phyloP scores from a whole-genome alignment of 2,329 filamentous ascomycete genomes.

The Didymella sp. region DNA sequence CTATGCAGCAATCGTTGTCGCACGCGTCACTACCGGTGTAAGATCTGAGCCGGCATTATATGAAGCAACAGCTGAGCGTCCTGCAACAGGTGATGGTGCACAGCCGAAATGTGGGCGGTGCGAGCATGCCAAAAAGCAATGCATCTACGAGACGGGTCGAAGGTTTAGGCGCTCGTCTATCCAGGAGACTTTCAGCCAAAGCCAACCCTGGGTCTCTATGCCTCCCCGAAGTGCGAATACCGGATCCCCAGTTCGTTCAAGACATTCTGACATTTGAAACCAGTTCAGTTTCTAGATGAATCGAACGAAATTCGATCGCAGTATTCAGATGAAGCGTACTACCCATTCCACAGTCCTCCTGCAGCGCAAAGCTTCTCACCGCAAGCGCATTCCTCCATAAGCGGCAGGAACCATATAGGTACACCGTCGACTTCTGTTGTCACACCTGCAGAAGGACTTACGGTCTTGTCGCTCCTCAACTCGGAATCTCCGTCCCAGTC shows the following conservation, averaged over 20 bases:
- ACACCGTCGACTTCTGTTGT: conserved; percentile 29
- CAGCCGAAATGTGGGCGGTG: conserved; percentile 45
- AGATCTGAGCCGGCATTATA: not conserved
- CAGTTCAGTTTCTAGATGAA: conserved; percentile 49
- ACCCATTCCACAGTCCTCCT: conserved; percentile 24
- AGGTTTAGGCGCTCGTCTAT: conserved; percentile 47
- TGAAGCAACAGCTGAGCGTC: conserved; percentile 21
- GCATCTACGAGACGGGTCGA: conserved; percentile 46
- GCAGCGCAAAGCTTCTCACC: conserved; percentile 18
- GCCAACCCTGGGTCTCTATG: conserved; percentile 46
- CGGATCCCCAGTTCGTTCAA: not conserved
- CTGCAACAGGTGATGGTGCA: conserved; percentile 43
- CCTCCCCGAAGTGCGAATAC: conserved; percentile 40
- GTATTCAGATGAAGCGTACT: conserved; percentile 33
- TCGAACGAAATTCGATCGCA: conserved; percentile 44
- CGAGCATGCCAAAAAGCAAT: conserved; percentile 42
- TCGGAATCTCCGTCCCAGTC: conserved; percentile 39
- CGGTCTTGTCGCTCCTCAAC: conserved; percentile 45
- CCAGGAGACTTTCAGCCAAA: conserved; percentile 40
- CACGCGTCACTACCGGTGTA: conserved; percentile 50
- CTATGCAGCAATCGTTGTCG: conserved; percentile 46
- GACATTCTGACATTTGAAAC: conserved; percentile 20
- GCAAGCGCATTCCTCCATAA: conserved; percentile 22
- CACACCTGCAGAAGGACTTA: conserved; percentile 41
- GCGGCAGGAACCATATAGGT: conserved; percentile 21